Percentiles rank a stretch among this genome's conserved stretches.
phyloP scores from a whole-genome alignment of 805 yeast genomes.

The Starmerella stellata region DNA sequence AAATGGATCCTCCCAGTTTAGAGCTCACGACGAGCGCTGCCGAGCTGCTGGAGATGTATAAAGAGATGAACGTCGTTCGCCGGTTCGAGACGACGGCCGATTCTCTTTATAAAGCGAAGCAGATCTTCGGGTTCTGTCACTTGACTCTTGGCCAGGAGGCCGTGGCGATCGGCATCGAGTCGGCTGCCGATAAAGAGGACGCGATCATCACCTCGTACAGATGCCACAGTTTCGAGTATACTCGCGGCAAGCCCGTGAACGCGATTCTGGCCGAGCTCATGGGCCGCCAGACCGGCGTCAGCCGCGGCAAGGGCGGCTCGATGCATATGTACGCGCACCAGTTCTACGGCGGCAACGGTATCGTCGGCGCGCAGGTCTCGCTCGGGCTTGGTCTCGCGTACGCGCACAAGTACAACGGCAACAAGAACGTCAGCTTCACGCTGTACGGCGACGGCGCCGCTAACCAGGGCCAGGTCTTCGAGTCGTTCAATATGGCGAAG shows the following conservation, averaged over 20 bases:
- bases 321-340: constrained; percentile 96
- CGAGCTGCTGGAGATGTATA: constrained; percentile 76
- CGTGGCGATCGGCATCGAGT: constrained; percentile 94
- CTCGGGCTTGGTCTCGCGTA: constrained; percentile 96
- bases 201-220: constrained; percentile 91
- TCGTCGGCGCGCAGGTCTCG: constrained; percentile 98
- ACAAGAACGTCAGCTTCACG: constrained; percentile 51
- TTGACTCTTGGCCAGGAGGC: constrained; percentile 98
- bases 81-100: constrained; percentile 99
- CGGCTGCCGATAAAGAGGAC: constrained; percentile 72
- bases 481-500: constrained; percentile 96
- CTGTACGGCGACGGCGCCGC: constrained; percentile 99
- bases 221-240: constrained; percentile 96
- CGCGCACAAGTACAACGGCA: constrained; percentile 82
- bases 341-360: constrained; percentile 98
- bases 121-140: constrained; percentile 98
- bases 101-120: constrained; percentile 94
- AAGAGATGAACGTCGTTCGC: constrained; percentile 74
- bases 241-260: constrained; percentile 87
- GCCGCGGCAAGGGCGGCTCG: constrained; percentile 97
- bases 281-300: constrained; percentile 91
- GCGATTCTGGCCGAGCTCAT: constrained; percentile 85
- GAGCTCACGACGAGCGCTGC: constrained; percentile 64
- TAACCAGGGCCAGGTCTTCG: constrained; percentile 98
- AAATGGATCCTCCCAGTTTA: constrained; percentile 56